phyloP scores from a whole-genome alignment of 495 filamentous ascomycete species.

The Tuber indicum region DNA sequence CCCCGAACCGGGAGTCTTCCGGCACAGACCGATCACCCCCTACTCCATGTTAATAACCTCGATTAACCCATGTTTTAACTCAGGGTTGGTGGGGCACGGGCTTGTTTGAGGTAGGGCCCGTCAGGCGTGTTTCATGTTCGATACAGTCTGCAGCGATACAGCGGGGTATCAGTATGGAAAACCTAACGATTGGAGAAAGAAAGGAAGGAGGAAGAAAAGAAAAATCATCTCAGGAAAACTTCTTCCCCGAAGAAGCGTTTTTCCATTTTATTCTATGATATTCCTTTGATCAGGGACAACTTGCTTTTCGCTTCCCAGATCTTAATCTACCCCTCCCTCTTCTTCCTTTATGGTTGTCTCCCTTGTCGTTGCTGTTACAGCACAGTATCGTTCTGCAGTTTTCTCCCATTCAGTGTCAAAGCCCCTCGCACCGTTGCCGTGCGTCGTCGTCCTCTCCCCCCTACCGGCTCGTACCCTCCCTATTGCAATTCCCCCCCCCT shows the following conservation, averaged over 20 bases:
- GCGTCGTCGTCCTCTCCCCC: background rate
- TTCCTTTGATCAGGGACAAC: background rate
- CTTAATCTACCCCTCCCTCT: background rate
- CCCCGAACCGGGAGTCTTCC: background rate
- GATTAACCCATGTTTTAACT: background rate
- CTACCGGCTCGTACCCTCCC: background rate
- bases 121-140: conserved; percentile 5
- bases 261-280: conserved; percentile 4
- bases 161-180: background rate
- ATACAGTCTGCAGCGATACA: background rate
- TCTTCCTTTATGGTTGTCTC: background rate
- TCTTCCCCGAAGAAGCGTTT: background rate
- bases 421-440: background rate
- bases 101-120: background rate
- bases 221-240: background rate
- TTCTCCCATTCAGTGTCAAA: conserved; percentile 4
- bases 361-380: background rate
- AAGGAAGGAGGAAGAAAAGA: background rate
- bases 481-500: background rate
- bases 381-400: background rate
- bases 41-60: background rate
- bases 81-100: background rate
- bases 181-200: background rate
- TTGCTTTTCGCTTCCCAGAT: background rate
- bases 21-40: background rate